These are phyloP conservation scores for Phyllosticta capitalensis DNA, from an alignment of 2,329 filamentous ascomycete genomes.

Conservation along the genomic window DNA sequence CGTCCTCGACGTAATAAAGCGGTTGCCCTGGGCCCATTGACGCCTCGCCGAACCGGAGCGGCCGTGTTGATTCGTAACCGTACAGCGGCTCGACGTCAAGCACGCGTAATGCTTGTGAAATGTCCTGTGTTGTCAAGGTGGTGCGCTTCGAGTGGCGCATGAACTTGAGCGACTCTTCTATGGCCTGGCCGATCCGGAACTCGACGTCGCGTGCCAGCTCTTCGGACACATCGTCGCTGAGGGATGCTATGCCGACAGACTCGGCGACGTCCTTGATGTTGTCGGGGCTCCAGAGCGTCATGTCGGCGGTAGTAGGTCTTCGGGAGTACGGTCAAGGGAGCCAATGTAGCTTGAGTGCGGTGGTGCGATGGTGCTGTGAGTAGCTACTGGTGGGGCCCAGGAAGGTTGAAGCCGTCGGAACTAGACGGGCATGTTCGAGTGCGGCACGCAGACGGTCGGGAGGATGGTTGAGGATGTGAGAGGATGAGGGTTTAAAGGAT, in stretches of 20 bases:
- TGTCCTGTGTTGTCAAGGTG: constrained; percentile 77
- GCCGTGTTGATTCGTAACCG: constrained; percentile 87
- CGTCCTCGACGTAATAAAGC: constrained; percentile 94
- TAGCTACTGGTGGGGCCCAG: background rate
- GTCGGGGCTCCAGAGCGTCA: constrained; percentile 83
- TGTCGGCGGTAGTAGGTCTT: constrained; percentile 1
- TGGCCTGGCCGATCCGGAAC: constrained; percentile 85
- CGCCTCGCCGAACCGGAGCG: constrained; percentile 85
- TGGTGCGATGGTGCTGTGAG: background rate
- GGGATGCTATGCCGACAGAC: constrained; percentile 74
- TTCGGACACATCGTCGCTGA: constrained; percentile 79
- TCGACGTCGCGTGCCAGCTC: constrained; percentile 89
- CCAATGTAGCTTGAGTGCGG: background rate
- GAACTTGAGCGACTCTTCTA: constrained; percentile 88
- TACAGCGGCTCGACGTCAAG: constrained; percentile 93
- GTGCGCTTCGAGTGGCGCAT: constrained; percentile 90
- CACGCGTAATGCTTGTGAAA: constrained; percentile 73
- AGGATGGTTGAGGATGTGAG: no score
- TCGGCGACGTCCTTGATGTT: constrained; percentile 95
- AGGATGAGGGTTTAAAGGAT: background rate
- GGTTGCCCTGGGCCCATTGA: constrained; percentile 89
- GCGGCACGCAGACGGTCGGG: background rate
- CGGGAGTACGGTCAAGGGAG: background rate
- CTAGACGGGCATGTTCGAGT: background rate
- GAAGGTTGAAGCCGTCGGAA: background rate